phyloP scores from a whole-genome alignment of 2,329 filamentous ascomycete species.

The Fusarium tupiense region DNA sequence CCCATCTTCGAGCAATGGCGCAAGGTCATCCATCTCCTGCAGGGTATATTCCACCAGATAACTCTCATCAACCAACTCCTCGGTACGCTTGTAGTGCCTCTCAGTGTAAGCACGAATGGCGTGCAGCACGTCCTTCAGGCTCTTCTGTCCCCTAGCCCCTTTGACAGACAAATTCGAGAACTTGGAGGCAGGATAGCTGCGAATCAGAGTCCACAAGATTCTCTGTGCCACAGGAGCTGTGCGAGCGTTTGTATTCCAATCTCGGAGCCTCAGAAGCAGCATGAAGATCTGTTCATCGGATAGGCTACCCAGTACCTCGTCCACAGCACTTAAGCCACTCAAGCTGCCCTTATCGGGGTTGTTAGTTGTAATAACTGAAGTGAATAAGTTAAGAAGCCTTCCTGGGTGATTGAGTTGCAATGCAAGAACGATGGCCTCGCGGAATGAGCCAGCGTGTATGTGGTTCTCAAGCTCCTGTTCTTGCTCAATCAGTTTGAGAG shows the following conservation, averaged over 20 bases:
- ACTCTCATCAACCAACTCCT: slow-evolving; percentile 92
- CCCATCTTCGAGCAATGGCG: slow-evolving; percentile 53
- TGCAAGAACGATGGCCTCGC: slow-evolving; percentile 91
- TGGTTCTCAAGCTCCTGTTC: slow-evolving; percentile 95
- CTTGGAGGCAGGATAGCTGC: slow-evolving; percentile 80
- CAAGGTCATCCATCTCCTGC: slow-evolving; percentile 86
- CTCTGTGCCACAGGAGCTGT: slow-evolving; percentile 87
- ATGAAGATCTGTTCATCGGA: slow-evolving; percentile 87
- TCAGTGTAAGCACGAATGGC: slow-evolving; percentile 93
- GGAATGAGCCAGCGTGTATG: slow-evolving; percentile 86
- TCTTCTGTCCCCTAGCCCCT: slow-evolving; percentile 67
- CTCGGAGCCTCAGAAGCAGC: slow-evolving; percentile 82
- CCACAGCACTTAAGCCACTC: slow-evolving; percentile 75
- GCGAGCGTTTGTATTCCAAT: slow-evolving; percentile 97
- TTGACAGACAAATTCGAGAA: slow-evolving; percentile 76
- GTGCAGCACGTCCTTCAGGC: slow-evolving; percentile 84
- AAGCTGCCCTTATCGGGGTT: slow-evolving; percentile 70
- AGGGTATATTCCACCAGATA: slow-evolving; percentile 94
- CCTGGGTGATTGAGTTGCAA: slow-evolving; percentile 95
- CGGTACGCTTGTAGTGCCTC: slow-evolving; percentile 87
- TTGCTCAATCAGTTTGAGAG: slow-evolving; percentile 85
- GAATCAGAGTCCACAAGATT: slow-evolving; percentile 81
- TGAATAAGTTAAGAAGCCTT: slow-evolving; percentile 85
- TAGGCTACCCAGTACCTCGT: slow-evolving; percentile 81
- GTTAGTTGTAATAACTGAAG: slow-evolving; percentile 74